Percentiles rank a stretch among this genome's conserved stretches.
Conservation (phyloP, 768 basidiomycete genomes). For the Macrolepiota dolichaula region DNA sequence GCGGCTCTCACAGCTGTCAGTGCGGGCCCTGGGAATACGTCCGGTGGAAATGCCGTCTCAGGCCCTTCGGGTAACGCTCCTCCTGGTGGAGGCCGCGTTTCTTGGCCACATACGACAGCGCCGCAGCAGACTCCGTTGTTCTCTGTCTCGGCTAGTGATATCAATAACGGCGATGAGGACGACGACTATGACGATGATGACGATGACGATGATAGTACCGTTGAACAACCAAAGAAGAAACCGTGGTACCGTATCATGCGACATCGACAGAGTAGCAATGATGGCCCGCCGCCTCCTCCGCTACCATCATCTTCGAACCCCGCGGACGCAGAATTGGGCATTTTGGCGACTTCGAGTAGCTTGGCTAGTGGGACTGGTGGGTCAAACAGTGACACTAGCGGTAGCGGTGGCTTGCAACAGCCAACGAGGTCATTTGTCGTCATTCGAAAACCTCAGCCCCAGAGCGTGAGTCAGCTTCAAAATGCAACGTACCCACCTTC, state of each 20-base stretch:
- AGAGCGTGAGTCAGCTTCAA: constrained; percentile 23
- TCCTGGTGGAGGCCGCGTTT: constrained; percentile 9
- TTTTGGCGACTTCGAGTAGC: constrained; percentile 23
- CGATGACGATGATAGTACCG: constrained; percentile 40
- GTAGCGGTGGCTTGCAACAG: constrained; percentile 15
- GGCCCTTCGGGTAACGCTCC: constrained; percentile 17
- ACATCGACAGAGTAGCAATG: constrained; percentile 58
- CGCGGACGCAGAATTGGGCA: constrained; percentile 33
- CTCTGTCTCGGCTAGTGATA: constrained; percentile 18
- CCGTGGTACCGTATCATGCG: constrained; percentile 72
- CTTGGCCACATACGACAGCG: constrained; percentile 9
- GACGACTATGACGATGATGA: constrained; percentile 21
- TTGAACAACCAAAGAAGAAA: constrained; percentile 41
- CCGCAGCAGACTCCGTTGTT: constrained; percentile 3
- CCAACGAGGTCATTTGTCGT: constrained; percentile 65
- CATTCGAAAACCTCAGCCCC: constrained; percentile 51
- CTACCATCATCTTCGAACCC: constrained; percentile 19
- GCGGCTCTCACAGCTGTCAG: constrained; percentile 9
- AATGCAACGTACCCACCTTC: constrained; percentile 4
- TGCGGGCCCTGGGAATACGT: constrained; percentile 15
- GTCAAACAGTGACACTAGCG: constrained; percentile 7
- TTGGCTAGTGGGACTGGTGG: constrained; percentile 11
- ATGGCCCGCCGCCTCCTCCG: constrained; percentile 27
- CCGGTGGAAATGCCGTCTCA: constrained; percentile 15
- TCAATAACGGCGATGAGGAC: constrained; percentile 18